Conservation (phyloP, 345 rosid species). For the Euphorbia pulcherrima region DNA sequence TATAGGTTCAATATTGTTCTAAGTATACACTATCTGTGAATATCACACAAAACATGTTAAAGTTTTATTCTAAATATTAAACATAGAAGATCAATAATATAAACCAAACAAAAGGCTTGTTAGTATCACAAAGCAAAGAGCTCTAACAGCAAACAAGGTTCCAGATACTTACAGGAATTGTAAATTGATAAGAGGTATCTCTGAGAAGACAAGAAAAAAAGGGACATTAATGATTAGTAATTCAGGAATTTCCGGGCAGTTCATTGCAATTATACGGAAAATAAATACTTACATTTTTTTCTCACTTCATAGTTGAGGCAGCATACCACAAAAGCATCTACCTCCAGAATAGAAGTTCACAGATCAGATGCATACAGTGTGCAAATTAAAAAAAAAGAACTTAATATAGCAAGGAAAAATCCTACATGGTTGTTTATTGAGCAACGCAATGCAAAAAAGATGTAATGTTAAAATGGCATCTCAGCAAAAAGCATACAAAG, state of each 20-base stretch:
- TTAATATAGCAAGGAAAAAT: not conserved
- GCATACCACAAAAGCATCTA: conserved; percentile 38
- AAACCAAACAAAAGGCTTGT: not conserved
- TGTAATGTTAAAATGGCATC: not conserved
- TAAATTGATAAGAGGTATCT: conserved; percentile 30
- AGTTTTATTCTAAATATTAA: not conserved
- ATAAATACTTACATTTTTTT: conserved; percentile 36
- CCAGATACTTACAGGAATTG: conserved; percentile 40
- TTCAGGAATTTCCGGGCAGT: not conserved
- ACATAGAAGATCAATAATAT: not conserved
- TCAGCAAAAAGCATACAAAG: not conserved
- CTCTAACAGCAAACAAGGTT: not conserved
- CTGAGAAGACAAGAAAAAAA: conserved; percentile 25
- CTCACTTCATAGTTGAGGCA: conserved; percentile 33
- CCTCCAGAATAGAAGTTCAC: conserved; percentile 55
- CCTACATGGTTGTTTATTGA: not conserved
- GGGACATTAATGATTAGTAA: conserved; percentile 19
- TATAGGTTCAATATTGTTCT: not conserved
- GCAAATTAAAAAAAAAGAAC: conserved; percentile 1
- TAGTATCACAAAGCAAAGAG: not conserved
- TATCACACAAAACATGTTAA: not conserved
- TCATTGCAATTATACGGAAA: not conserved
- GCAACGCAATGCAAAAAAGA: not conserved
- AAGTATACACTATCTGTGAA: not conserved
- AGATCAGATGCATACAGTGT: conserved; percentile 53